Conservation (phyloP, 2,329 filamentous ascomycete species). For the Myrmaecium sp. region DNA sequence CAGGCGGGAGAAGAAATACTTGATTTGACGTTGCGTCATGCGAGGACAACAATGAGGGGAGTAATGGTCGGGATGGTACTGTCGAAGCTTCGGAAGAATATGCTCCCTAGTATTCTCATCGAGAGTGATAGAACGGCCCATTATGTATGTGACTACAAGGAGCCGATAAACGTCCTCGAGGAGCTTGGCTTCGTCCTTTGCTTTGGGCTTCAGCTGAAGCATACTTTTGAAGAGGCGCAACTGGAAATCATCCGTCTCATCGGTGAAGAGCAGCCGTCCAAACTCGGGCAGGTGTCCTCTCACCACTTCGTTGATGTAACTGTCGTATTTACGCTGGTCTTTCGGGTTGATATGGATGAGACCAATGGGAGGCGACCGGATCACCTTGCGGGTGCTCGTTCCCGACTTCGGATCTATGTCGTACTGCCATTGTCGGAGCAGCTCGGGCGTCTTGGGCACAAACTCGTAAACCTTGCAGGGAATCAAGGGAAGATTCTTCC, state of each 20-base stretch:
- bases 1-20: conserved; percentile 30
- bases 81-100: conserved; percentile 20
- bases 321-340: conserved; percentile 27
- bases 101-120: conserved; percentile 19
- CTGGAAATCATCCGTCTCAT: conserved; percentile 29
- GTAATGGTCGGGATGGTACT: conserved; percentile 17
- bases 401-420: conserved; percentile 20
- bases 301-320: conserved; percentile 26
- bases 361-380: conserved; percentile 28
- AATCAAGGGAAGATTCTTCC: conserved; percentile 26
- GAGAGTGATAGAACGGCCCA: conserved; percentile 30
- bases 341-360: conserved; percentile 27
- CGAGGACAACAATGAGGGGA: conserved; percentile 23
- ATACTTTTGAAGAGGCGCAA: conserved; percentile 25
- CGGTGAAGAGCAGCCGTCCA: conserved; percentile 25
- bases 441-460: conserved; percentile 20
- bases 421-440: conserved; percentile 26
- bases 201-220: conserved; percentile 19
- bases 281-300: conserved; percentile 24
- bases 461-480: conserved; percentile 31
- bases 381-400: conserved; percentile 13
- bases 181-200: conserved; percentile 25
- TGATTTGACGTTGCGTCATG: conserved; percentile 32
- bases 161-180: conserved; percentile 28
- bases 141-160: conserved; percentile 31